These are phyloP conservation scores for Russula sp. DNA, from an alignment of 768 basidiomycete species.

Conservation along the genomic window DNA sequence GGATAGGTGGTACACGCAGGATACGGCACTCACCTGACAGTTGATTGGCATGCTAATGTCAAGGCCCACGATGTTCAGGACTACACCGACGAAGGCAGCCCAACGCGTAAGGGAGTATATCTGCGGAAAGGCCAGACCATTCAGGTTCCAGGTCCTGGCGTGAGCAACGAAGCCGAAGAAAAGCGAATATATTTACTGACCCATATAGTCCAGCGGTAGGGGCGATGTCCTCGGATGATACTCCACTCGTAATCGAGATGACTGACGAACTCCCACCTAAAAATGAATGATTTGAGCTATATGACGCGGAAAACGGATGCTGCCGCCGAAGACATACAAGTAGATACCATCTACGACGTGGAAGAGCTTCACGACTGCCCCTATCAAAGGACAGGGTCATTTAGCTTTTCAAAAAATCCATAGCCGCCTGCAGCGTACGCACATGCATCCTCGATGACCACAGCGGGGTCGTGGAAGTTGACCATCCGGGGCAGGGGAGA, in stretches of 20 bases:
- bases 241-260: neutral
- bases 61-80: neutral
- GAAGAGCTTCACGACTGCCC: neutral
- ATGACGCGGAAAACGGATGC: neutral
- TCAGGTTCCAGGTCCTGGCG: neutral
- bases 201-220: slow-evolving; percentile 12
- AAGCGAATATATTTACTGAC: neutral
- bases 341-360: neutral
- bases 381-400: neutral
- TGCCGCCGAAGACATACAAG: neutral
- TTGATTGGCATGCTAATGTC: neutral
- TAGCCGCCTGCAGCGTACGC: neutral
- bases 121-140: neutral
- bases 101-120: slow-evolving; percentile 12
- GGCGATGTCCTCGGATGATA: neutral
- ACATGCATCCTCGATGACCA: neutral
- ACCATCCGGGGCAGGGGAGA: neutral
- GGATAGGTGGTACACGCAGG: neutral
- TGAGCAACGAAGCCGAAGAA: neutral
- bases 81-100: neutral
- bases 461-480: neutral
- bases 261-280: neutral
- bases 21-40: slow-evolving; percentile 3
- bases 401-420: neutral
- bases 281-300: neutral